phyloP scores from a whole-genome alignment of 2,329 filamentous ascomycete genomes.

The Onygena corvina region DNA sequence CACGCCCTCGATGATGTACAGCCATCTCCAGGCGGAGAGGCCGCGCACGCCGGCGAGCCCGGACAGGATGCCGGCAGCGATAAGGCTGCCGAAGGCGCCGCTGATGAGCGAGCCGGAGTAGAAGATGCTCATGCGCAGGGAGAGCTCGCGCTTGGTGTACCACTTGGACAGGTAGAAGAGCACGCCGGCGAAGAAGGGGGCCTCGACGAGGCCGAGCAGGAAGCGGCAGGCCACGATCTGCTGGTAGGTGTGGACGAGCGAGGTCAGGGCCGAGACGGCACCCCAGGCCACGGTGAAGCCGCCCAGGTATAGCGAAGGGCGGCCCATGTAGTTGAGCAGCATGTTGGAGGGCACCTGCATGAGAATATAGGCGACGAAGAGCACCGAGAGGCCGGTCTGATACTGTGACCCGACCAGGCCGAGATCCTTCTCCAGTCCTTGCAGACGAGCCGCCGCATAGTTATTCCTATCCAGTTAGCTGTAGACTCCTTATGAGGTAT shows the following conservation, averaged over 20 bases:
- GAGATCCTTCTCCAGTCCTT: slow-evolving; percentile 32
- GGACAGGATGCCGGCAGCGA: slow-evolving; percentile 41
- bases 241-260: slow-evolving; percentile 32
- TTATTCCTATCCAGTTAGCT: slow-evolving; percentile 32
- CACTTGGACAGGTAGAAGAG: slow-evolving; percentile 41
- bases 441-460: slow-evolving; percentile 35
- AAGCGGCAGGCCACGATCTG: slow-evolving; percentile 37
- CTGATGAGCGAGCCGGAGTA: slow-evolving; percentile 41
- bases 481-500: neutral
- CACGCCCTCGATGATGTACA: slow-evolving; percentile 31
- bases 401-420: slow-evolving; percentile 27
- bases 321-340: slow-evolving; percentile 33
- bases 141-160: slow-evolving; percentile 44
- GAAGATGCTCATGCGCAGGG: slow-evolving; percentile 41
- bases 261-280: slow-evolving; percentile 34
- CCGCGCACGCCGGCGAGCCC: slow-evolving; percentile 28
- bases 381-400: slow-evolving; percentile 32
- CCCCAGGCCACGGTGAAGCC: slow-evolving; percentile 38
- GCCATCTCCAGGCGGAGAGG: slow-evolving; percentile 31
- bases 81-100: slow-evolving; percentile 43
- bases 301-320: slow-evolving; percentile 34
- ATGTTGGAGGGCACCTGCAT: slow-evolving; percentile 40
- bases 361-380: slow-evolving; percentile 37
- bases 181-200: slow-evolving; percentile 37
- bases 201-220: slow-evolving; percentile 38